phyloP scores from a whole-genome alignment of 371 early-diverging fungal genomes.

The Lichtheimia ornata region DNA sequence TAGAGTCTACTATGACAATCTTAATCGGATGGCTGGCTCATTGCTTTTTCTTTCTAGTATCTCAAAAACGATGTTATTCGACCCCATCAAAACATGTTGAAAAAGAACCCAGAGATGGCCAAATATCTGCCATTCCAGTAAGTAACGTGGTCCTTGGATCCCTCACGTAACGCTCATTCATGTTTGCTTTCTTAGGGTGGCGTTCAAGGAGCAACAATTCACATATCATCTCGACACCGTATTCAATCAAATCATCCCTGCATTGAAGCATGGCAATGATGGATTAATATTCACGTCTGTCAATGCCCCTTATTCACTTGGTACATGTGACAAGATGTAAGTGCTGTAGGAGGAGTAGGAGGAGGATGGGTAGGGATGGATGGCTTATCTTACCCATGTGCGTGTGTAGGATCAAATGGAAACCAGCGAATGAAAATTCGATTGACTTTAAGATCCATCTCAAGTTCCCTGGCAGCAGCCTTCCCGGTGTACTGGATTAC shows the following conservation, averaged over 20 bases:
- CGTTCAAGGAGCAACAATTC: slow-evolving; percentile 71
- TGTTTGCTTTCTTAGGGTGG: slow-evolving; percentile 40
- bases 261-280: slow-evolving; percentile 90
- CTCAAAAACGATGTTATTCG: slow-evolving; percentile 63
- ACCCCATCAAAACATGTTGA: slow-evolving; percentile 65
- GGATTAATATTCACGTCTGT: slow-evolving; percentile 97
- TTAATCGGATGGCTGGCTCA: not conserved
- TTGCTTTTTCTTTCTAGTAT: slow-evolving; percentile 43
- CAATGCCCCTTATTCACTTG: slow-evolving; percentile 79
- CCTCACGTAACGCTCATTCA: no score
- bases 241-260: slow-evolving; percentile 70
- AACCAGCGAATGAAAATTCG: slow-evolving; percentile 97
- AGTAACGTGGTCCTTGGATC: slow-evolving; percentile 3
- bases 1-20: not conserved
- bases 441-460: slow-evolving; percentile 86
- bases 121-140: slow-evolving; percentile 67
- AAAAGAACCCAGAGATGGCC: slow-evolving; percentile 39
- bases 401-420: slow-evolving; percentile 93
- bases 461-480: slow-evolving; percentile 33
- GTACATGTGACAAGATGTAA: slow-evolving; percentile 88
- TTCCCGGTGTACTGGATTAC: slow-evolving; percentile 39
- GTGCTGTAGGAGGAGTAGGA: not conserved
- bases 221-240: slow-evolving; percentile 70
- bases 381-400: not conserved
- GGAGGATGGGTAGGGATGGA: not conserved